Conservation (phyloP, 2,329 filamentous ascomycete species). For the Anthostomella pinea region DNA sequence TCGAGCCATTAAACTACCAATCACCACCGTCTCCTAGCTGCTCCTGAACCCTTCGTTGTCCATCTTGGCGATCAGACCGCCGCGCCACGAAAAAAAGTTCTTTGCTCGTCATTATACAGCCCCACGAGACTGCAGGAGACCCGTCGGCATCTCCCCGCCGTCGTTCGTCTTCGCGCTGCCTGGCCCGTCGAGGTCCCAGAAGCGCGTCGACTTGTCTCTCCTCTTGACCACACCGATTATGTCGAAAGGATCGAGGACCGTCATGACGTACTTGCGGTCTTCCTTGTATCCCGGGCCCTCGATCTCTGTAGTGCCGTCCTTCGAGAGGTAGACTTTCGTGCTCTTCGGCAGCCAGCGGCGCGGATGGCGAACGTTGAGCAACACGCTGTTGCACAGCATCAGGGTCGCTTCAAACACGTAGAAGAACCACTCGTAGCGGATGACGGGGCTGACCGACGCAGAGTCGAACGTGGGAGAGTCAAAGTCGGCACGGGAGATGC, state of each 20-base stretch:
- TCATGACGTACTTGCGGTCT: constrained; percentile 40
- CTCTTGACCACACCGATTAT: constrained; percentile 34
- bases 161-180: constrained; percentile 1
- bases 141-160: not conserved
- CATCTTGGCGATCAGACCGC: too few species aligned
- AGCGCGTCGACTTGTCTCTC: constrained; percentile 31
- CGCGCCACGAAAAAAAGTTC: too few species aligned
- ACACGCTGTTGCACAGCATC: constrained; percentile 49
- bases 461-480: constrained; percentile 38
- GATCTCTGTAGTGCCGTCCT: constrained; percentile 49
- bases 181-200: constrained; percentile 33
- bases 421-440: constrained; percentile 60
- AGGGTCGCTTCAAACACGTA: constrained; percentile 54
- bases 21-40: too few species aligned
- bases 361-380: constrained; percentile 52
- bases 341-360: constrained; percentile 47
- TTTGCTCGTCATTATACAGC: not conserved
- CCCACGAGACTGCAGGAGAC: not conserved
- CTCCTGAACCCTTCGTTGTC: too few species aligned
- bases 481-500: constrained; percentile 40
- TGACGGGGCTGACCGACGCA: constrained; percentile 38
- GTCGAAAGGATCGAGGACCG: constrained; percentile 42
- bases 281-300: constrained; percentile 49
- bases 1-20: too few species aligned
- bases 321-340: constrained; percentile 48